phyloP scores from a whole-genome alignment of 441 rosid species.

The Adansonia gregorii region DNA sequence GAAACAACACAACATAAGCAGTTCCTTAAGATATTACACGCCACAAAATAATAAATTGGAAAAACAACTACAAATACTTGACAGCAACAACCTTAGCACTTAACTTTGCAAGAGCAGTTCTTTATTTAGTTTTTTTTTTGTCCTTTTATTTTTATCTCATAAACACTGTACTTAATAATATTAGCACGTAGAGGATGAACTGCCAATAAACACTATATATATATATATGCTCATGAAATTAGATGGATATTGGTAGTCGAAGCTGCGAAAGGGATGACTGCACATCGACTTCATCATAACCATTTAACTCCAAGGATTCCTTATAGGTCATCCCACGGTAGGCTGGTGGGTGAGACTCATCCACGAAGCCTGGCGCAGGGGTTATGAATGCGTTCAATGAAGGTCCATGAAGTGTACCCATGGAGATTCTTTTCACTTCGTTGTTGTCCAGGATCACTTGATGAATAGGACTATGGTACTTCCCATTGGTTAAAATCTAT shows the following conservation, averaged over 20 bases:
- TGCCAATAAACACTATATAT: not conserved
- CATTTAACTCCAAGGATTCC: conserved; percentile 32
- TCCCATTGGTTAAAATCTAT: conserved; percentile 39
- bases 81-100: too few species aligned
- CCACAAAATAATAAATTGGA: too few species aligned
- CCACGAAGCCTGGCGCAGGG: conserved; percentile 31
- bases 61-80: too few species aligned
- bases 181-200: not conserved
- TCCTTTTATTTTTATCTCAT: too few species aligned
- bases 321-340: conserved; percentile 37
- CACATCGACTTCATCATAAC: conserved; percentile 30
- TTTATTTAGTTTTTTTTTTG: too few species aligned
- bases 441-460: conserved; percentile 36
- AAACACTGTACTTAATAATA: not conserved
- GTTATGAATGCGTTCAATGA: conserved; percentile 31
- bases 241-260: conserved; percentile 13
- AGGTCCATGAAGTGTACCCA: conserved; percentile 46
- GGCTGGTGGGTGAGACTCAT: conserved; percentile 20
- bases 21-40: too few species aligned
- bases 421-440: conserved; percentile 33
- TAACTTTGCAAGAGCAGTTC: too few species aligned
- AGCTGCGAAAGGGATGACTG: conserved; percentile 27
- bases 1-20: too few species aligned
- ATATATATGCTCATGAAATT: not conserved
- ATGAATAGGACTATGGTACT: conserved; percentile 42